Evolutionary conservation across 768 basidiomycete genomes (phyloP).

Genomic region (Leccinum boreale): DNA sequence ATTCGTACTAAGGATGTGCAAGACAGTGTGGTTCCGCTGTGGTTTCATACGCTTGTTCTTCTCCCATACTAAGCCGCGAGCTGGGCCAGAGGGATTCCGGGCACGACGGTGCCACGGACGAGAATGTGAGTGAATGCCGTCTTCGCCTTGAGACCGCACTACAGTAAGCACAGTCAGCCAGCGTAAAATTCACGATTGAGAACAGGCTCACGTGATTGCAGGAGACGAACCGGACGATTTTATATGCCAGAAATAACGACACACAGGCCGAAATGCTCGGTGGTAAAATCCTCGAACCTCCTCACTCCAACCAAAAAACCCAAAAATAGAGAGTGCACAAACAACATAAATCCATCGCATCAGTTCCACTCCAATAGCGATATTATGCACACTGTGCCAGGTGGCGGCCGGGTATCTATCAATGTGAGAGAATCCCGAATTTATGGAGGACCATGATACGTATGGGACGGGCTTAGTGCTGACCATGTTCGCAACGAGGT

Average conservation of each 20-base stretch:
- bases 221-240: neutral
- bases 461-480: slow-evolving; percentile 30
- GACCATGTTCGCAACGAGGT: slow-evolving; percentile 11
- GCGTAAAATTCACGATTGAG: neutral
- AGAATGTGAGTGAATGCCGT: neutral
- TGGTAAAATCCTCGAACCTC: slow-evolving; percentile 45
- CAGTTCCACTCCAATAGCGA: slow-evolving; percentile 28
- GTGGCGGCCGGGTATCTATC: slow-evolving; percentile 32
- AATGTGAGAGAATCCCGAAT: slow-evolving; percentile 46
- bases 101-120: neutral
- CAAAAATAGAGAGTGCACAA: slow-evolving; percentile 43
- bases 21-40: neutral
- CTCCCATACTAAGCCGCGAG: neutral
- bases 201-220: neutral
- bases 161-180: neutral
- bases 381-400: slow-evolving; percentile 33
- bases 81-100: neutral
- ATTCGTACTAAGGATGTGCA: neutral
- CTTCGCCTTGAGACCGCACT: neutral
- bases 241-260: slow-evolving; percentile 11
- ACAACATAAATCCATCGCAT: slow-evolving; percentile 40
- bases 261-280: slow-evolving; percentile 22
- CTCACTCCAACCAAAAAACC: slow-evolving; percentile 55
- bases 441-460: slow-evolving; percentile 48
- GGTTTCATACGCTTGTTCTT: neutral